A percentile compares a stretch with the other conserved stretches of the same genome.
These are phyloP conservation scores for Echria macrotheca DNA, from an alignment of 495 filamentous ascomycete species.

Conservation along the genomic window DNA sequence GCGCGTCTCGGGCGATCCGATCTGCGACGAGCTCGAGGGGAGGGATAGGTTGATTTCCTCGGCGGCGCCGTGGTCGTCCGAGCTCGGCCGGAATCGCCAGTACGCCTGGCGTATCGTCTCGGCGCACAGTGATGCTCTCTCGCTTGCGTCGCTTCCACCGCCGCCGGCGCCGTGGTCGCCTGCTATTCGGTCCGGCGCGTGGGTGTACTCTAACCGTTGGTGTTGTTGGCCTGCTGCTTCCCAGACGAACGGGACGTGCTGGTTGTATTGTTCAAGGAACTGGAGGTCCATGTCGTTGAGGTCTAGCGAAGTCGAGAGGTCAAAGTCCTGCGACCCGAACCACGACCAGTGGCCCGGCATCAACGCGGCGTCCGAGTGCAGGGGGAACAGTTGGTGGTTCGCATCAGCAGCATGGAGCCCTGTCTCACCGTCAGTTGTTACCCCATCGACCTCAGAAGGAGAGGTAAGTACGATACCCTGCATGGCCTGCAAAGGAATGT, in stretches of 20 bases:
- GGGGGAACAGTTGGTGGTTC: no score
- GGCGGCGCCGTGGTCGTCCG: conserved; percentile 3
- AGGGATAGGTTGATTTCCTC: conserved; percentile 12
- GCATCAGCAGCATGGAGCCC: no score
- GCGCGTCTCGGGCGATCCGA: neutral
- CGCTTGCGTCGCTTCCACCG: neutral
- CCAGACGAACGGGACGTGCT: conserved; percentile 3
- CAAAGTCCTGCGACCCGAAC: neutral
- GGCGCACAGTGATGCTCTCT: neutral
- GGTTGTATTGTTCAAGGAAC: conserved; percentile 11
- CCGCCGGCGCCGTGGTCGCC: no score
- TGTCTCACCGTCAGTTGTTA: no score
- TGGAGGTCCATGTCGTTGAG: conserved; percentile 11
- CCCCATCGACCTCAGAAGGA: no score
- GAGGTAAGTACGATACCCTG: no score
- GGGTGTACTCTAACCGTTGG: neutral
- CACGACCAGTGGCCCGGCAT: conserved; percentile 12
- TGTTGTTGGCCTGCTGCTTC: neutral
- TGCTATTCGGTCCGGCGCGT: neutral
- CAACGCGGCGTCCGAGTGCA: no score
- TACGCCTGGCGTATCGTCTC: conserved; percentile 9
- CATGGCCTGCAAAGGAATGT: no score
- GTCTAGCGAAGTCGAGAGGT: conserved; percentile 2
- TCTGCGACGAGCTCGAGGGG: neutral
- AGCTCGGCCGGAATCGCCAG: conserved; percentile 10